These are phyloP conservation scores for Fusarium pseudocircinatum DNA, from an alignment of 2,329 filamentous ascomycete species.

Conservation along the genomic window DNA sequence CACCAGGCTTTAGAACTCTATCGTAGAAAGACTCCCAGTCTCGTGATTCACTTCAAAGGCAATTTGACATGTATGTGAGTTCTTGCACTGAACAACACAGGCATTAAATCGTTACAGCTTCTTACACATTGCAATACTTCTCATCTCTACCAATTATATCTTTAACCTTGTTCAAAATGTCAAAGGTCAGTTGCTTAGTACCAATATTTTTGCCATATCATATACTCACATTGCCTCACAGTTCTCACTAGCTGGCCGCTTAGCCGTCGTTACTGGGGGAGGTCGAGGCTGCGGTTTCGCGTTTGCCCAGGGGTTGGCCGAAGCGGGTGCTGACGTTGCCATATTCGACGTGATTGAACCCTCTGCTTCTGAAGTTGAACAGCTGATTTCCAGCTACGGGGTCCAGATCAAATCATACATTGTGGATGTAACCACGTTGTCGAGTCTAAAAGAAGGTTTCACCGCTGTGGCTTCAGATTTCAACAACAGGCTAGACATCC, in stretches of 20 bases:
- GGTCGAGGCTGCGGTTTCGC: constrained; percentile 70
- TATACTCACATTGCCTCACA: neutral
- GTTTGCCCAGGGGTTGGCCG: constrained; percentile 65
- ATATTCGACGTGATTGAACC: constrained; percentile 67
- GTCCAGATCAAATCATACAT: constrained; percentile 59
- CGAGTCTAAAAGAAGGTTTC: constrained; percentile 60
- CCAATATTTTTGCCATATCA: neutral
- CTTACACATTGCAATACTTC: no score
- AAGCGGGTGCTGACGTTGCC: constrained; percentile 66
- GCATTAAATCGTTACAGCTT: no score
- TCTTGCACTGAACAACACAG: neutral
- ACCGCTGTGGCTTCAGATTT: constrained; percentile 55
- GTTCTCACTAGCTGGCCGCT: constrained; percentile 60
- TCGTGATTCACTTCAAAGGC: neutral
- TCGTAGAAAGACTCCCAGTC: neutral
- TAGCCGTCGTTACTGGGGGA: constrained; percentile 59
- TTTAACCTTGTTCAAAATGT: neutral
- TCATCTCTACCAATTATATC: neutral
- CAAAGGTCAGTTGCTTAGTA: neutral
- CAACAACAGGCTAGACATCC: constrained; percentile 62
- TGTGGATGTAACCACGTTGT: constrained; percentile 57
- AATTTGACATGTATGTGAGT: neutral
- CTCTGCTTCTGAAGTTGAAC: constrained; percentile 57
- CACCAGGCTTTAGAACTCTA: neutral
- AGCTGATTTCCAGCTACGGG: constrained; percentile 53